A percentile compares a stretch with the other conserved stretches of the same genome.
Conservation (phyloP, 306 rosid genomes). For the Senna tora region DNA sequence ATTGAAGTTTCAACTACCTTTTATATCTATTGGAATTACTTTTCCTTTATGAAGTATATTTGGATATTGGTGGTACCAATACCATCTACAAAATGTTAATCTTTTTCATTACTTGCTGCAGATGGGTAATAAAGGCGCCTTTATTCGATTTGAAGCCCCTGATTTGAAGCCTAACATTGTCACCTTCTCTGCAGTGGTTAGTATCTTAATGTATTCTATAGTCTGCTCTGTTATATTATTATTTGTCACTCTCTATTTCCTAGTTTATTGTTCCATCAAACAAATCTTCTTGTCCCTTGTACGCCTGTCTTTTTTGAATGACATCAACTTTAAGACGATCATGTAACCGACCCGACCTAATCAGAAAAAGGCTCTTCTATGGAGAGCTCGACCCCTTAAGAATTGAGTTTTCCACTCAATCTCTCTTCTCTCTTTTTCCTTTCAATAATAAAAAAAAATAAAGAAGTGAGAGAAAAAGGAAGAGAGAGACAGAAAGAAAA, state of each 20-base stretch:
- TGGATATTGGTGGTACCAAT: background rate
- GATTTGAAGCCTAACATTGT: conserved; percentile 86
- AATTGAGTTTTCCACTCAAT: too few species aligned
- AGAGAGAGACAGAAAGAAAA: too few species aligned
- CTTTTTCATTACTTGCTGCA: conserved; percentile 49
- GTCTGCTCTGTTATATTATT: conserved; percentile 5
- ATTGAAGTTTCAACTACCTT: conserved; percentile 1
- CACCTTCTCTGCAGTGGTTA: conserved; percentile 91
- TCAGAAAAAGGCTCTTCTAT: too few species aligned
- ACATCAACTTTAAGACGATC: too few species aligned
- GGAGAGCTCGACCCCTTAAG: too few species aligned
- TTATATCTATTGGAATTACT: conserved; percentile 11
- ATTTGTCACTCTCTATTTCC: background rate
- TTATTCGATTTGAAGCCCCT: conserved; percentile 90
- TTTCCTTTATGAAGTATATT: conserved; percentile 13
- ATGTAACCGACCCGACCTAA: too few species aligned
- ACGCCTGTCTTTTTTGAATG: background rate
- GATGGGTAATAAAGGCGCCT: conserved; percentile 99
- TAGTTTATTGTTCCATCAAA: background rate
- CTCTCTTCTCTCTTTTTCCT: too few species aligned
- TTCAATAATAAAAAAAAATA: too few species aligned
- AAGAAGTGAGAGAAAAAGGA: too few species aligned
- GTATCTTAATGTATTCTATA: conserved; percentile 39
- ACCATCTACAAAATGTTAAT: background rate
- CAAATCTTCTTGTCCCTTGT: conserved; percentile 2